Evolutionary conservation across 2,329 filamentous ascomycete species (phyloP), one percentile per base, ranked within the genome.

Genomic region (Aureobasidium sp.): DNA sequence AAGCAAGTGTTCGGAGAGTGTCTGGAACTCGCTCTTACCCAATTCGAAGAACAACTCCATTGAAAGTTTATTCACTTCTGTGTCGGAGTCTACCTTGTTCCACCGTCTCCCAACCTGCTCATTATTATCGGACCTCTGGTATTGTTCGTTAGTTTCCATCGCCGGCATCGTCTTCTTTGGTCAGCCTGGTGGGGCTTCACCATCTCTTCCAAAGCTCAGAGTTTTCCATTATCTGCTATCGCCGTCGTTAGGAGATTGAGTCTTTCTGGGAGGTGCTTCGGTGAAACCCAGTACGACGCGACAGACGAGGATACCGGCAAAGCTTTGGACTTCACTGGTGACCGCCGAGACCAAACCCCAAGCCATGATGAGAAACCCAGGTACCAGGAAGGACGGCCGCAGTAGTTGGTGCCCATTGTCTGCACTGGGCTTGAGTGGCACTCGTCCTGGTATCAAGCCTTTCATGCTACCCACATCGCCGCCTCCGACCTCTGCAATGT

Each of bases 301-400:
- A 60, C 76, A 78, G 0, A 74, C 76, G 12, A 79, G 70, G 36
- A 80, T 77, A 2, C 72, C 72, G 6, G 73, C 73, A 65, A 73
- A 78, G 60, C 65, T 73, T 36, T 70, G 75, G 31, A 78, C 76
- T 63, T 77, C 74, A 51, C 74, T 75, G 34, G 78, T 79, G 44
- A 76, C 51, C 6, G 75, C 69, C 1, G 77, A 79, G 0, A 79
- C 76, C 15, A 78, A 62, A 1, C 78, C 78, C 78, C 78, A 80
- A 7, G 74, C 75, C 5, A 69, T 69, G 44, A 74, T 76, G 66
- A 78, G 63, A 75, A 75, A 5, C 78, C 66, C 1, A 74, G 68
- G 48, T 73, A 73, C 27, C 64, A 63, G 1, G 69, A 70, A 5
- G 72, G 73, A 20, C 66, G 65, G n/a, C 78, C 76, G 45, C 81